A percentile compares a stretch with the other conserved stretches of the same genome.
Conservation (phyloP, 2,329 filamentous ascomycete genomes). For the Fusarium euwallaceae region DNA sequence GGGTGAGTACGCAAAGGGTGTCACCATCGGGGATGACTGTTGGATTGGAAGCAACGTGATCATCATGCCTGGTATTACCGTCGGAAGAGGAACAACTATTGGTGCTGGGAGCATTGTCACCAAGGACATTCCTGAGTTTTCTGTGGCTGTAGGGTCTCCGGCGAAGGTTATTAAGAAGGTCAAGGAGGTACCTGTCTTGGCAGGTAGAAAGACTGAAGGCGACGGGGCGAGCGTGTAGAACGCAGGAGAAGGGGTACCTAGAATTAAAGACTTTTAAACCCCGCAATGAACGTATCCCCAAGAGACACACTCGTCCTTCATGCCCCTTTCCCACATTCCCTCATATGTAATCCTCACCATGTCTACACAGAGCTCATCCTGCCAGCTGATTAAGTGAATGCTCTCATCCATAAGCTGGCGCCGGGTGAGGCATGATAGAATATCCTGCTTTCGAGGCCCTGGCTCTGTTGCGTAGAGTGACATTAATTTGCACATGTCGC, state of each 20-base stretch:
- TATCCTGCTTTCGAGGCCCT: too few species aligned
- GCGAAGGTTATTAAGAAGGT: slow-evolving; percentile 63
- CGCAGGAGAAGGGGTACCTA: neutral
- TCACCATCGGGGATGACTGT: slow-evolving; percentile 65
- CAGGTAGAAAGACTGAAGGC: neutral
- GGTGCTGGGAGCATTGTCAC: slow-evolving; percentile 65
- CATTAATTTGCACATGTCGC: too few species aligned
- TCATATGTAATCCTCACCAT: too few species aligned
- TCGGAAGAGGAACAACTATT: slow-evolving; percentile 64
- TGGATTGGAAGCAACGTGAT: slow-evolving; percentile 66
- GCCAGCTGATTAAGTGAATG: too few species aligned
- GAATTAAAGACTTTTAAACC: too few species aligned
- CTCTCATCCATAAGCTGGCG: too few species aligned
- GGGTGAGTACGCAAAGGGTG: slow-evolving; percentile 53
- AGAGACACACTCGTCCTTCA: too few species aligned
- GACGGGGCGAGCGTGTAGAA: neutral
- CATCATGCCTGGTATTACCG: slow-evolving; percentile 65
- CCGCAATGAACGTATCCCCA: too few species aligned
- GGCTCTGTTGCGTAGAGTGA: too few species aligned
- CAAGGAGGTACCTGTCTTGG: slow-evolving; percentile 44
- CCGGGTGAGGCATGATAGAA: too few species aligned
- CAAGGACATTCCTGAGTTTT: slow-evolving; percentile 61
- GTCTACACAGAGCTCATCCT: too few species aligned
- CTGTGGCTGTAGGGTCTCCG: slow-evolving; percentile 62
- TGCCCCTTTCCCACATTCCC: too few species aligned